Base-by-base conservation (phyloP, 2,329 filamentous ascomycete species). In the Whalleya microplaca region DNA sequence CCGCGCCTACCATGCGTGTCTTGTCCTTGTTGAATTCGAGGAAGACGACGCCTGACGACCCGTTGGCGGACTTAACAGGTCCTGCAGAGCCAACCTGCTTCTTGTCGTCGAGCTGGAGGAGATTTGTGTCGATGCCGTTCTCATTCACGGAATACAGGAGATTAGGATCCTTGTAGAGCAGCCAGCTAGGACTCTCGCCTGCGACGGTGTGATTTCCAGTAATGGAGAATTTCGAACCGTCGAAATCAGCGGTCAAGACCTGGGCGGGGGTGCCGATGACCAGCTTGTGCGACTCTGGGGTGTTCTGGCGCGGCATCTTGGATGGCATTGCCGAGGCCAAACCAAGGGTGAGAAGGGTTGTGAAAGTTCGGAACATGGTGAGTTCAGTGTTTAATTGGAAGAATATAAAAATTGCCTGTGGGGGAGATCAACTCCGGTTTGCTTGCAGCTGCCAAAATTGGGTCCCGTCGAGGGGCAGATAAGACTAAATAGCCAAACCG, bases 71-170 rank as follows among this genome's bases (percentile, higher is more conserved):
- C 2, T 71, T 63, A 40, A 70, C 64, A 10, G 65, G 63, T 37
- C 3, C 5, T 2, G 51, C 57, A 0, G 77, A 65, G 40, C 66
- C 66, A 58, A 71, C 70, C 41, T 62, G 63, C 37, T 61, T 58
- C 3, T 61, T 58, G 3, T 66, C 58, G 57, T 78, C 71, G 29
- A 79, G 69, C 18, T 66, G 70, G 64, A 78, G 79, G 16, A 76
- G 64, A 55, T 74, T 72, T n/a, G 77, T 68, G 44, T 68, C 63
- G 48, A 69, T 67, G 61, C 72, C 70, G 61, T 75, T 76, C 73
- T 84, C 81, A 59, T 83, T 74, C 19, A 79, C 76, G 44, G 77
- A 76, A 56, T 80, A 82, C 43, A 83, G 56, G 3, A 69, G 64
- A 63, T 75, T 71, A 21, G 74, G 73, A 18, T 69, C 57, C 47